Percentiles rank a stretch among this genome's conserved stretches.
Conservation (phyloP, 2,329 filamentous ascomycete genomes). For the Cercospora sojina region DNA sequence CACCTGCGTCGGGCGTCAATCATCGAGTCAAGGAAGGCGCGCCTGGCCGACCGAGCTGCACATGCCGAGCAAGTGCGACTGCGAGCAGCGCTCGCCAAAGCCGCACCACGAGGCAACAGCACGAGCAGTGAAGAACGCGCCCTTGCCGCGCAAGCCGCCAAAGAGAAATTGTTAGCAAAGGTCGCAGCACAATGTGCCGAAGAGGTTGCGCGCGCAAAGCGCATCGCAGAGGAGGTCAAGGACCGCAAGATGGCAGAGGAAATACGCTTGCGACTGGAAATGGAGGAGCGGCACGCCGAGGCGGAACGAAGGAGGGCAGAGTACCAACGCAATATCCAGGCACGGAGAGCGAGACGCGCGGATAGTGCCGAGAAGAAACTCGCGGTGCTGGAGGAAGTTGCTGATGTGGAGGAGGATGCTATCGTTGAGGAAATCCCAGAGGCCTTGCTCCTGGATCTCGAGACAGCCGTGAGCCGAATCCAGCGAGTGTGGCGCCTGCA, state of each 20-base stretch:
- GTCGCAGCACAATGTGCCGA: constrained; percentile 79
- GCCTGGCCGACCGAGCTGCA: constrained; percentile 74
- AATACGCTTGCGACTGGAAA: constrained; percentile 66
- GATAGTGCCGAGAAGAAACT: constrained; percentile 52
- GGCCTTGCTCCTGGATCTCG: constrained; percentile 51
- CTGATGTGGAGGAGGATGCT: constrained; percentile 50
- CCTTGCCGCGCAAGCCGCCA: constrained; percentile 71
- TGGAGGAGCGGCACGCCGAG: constrained; percentile 77
- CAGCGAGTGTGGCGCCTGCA: constrained; percentile 68
- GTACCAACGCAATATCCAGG: constrained; percentile 51
- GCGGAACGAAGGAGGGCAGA: constrained; percentile 67
- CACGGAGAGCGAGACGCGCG: constrained; percentile 44
- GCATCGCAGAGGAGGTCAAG: constrained; percentile 78
- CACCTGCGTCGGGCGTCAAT: constrained; percentile 78
- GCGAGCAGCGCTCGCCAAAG: constrained; percentile 71
- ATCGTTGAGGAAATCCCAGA: constrained; percentile 34
- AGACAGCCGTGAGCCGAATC: constrained; percentile 64
- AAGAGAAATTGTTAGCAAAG: constrained; percentile 77
- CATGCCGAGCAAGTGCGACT: constrained; percentile 81
- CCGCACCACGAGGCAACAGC: constrained; percentile 58
- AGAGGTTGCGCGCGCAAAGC: constrained; percentile 78
- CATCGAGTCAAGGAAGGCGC: constrained; percentile 75
- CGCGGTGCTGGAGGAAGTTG: constrained; percentile 51
- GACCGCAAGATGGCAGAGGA: constrained; percentile 75
- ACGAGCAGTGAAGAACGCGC: constrained; percentile 73